phyloP scores from a whole-genome alignment of 495 filamentous ascomycete species.

The Neurospora tetrasperma region DNA sequence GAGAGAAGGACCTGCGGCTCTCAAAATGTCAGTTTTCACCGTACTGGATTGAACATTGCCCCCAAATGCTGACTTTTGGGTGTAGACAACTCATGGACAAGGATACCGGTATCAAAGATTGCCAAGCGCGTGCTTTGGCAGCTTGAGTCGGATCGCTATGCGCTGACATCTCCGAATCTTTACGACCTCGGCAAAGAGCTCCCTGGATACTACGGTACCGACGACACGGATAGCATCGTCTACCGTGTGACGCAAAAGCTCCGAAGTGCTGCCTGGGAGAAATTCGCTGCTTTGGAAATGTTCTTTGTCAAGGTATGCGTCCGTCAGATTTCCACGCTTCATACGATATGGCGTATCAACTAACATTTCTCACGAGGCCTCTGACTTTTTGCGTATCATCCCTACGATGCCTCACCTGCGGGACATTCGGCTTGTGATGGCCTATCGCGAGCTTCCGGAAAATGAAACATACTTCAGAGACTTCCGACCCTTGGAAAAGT shows the following conservation, averaged over 20 bases:
- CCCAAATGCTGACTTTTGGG: slow-evolving; percentile 4
- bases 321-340: background rate
- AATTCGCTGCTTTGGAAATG: slow-evolving; percentile 47
- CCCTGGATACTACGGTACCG: slow-evolving; percentile 29
- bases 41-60: background rate
- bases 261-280: slow-evolving; percentile 33
- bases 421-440: slow-evolving; percentile 45
- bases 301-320: slow-evolving; percentile 65
- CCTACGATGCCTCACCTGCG: slow-evolving; percentile 61
- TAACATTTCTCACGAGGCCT: slow-evolving; percentile 39
- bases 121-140: slow-evolving; percentile 42
- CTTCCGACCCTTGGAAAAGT: slow-evolving; percentile 33
- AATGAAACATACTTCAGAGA: slow-evolving; percentile 26
- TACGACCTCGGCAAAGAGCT: slow-evolving; percentile 36
- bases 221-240: slow-evolving; percentile 29
- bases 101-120: slow-evolving; percentile 33
- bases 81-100: slow-evolving; percentile 60
- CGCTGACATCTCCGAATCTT: slow-evolving; percentile 33
- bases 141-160: slow-evolving; percentile 38
- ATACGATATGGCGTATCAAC: background rate
- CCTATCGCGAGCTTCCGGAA: slow-evolving; percentile 42
- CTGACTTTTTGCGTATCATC: slow-evolving; percentile 64
- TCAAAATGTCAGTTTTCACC: slow-evolving; percentile 51
- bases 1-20: slow-evolving; percentile 64
- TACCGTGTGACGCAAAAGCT: slow-evolving; percentile 29